Base-by-base conservation (phyloP, 2,329 filamentous ascomycete genomes). In the Paecilomyces sp. region DNA sequence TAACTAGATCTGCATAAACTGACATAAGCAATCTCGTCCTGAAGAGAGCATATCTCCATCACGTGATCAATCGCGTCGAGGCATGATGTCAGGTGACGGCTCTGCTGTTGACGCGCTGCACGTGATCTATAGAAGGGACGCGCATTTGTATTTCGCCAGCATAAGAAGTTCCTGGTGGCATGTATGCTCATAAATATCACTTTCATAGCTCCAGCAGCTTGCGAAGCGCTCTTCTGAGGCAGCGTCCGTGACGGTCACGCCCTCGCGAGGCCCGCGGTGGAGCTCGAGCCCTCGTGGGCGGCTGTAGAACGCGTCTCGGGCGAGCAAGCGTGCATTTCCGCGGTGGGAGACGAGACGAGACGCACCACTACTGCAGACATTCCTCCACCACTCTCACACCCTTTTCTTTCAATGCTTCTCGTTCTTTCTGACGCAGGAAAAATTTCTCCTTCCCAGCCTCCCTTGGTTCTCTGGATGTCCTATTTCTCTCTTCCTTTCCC, bases 271-370 rank as follows among this genome's bases (percentile, higher is more conserved):
- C 61, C 54, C 57, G 60, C 60, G 62, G 70, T 73, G 71, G 68
- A 72, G 67, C 63, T 62, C 57, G 53, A 34, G 61, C 56, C 63
- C 69, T 72, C 64, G 66, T 66, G 67, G 71, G 70, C 70, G 71
- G 65, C 70, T 74, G 72, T 72, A 66, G 71, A 74, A 74, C 72
- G 72, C 72, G 72, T 74, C 71, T 73, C 70, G 67, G 70, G 58
- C 61, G 72, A 53, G 70, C 69, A 73, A 72, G 70, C 72, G 71
- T 74, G 72, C 71, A 72, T 72, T 73, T 73, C 71, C 71, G 70
- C 71, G 71, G 65, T 70, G 69, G 68, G 66, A 61, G 63, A 53
- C 51, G 61, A 72, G 69, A 71, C 70, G 61, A 72, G 69, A 71
- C 70, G 63, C 67, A 68, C 68, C 68, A 68, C 64, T 69, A 68